phyloP scores from a whole-genome alignment of 352 stramenopile species.

The Aphanomyces euteiches region DNA sequence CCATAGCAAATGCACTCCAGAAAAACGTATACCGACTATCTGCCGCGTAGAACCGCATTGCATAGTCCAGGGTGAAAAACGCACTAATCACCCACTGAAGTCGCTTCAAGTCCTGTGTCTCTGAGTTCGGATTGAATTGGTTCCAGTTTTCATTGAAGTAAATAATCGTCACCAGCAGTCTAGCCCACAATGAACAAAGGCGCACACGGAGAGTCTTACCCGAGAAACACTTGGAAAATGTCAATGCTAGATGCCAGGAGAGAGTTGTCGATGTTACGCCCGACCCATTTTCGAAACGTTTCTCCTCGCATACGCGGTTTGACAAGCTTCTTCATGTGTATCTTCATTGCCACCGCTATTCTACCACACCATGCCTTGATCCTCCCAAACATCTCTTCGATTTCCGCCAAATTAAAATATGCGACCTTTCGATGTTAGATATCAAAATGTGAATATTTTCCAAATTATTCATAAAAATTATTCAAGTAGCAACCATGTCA shows the following conservation, averaged over 20 bases:
- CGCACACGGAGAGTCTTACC: neutral
- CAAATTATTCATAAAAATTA: neutral
- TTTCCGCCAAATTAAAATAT: neutral
- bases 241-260: slow-evolving; percentile 13
- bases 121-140: slow-evolving; percentile 1
- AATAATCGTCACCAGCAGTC: slow-evolving; percentile 15
- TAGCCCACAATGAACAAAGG: neutral
- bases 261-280: slow-evolving; percentile 30
- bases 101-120: neutral
- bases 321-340: slow-evolving; percentile 18
- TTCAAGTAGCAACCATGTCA: neutral
- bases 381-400: neutral
- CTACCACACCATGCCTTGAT: neutral
- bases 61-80: slow-evolving; percentile 19
- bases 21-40: slow-evolving; percentile 56
- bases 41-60: slow-evolving; percentile 46
- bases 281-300: slow-evolving; percentile 25
- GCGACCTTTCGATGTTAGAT: neutral
- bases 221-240: slow-evolving; percentile 25
- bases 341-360: neutral
- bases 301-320: slow-evolving; percentile 26
- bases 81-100: slow-evolving; percentile 2
- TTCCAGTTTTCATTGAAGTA: slow-evolving; percentile 27
- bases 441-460: neutral
- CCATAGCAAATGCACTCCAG: slow-evolving; percentile 57